Percentiles rank a stretch among this genome's conserved stretches.
These are phyloP conservation scores for Syncephalis fuscata DNA, from an alignment of 371 early-diverging fungal species.

Conservation along the genomic window DNA sequence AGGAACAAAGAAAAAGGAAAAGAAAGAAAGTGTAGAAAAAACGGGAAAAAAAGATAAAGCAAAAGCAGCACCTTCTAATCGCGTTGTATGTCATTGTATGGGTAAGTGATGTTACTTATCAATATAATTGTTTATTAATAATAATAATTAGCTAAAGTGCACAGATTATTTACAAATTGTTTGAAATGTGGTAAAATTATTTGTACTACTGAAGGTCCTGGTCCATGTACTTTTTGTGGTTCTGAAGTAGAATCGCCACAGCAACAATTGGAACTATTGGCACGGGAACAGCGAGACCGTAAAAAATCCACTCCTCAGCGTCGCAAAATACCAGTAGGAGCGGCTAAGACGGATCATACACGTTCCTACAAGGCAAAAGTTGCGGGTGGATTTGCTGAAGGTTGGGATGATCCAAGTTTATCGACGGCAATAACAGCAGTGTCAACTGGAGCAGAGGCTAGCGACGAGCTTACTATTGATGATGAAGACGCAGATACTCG, in stretches of 20 bases:
- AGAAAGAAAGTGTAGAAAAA: no score
- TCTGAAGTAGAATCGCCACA: slow-evolving; percentile 49
- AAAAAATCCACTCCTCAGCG: slow-evolving; percentile 4
- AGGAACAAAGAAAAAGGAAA: no score
- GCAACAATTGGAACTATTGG: slow-evolving; percentile 37
- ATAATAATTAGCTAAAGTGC: slow-evolving; percentile 40
- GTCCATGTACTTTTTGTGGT: slow-evolving; percentile 73
- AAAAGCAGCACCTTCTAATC: no score
- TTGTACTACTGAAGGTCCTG: slow-evolving; percentile 64
- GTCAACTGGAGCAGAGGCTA: no score
- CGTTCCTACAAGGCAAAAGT: neutral
- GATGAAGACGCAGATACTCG: slow-evolving; percentile 26
- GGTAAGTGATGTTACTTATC: neutral
- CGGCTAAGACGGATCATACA: no score
- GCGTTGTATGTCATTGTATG: neutral
- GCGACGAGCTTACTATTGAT: slow-evolving; percentile 11
- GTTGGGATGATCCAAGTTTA: neutral
- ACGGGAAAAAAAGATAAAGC: neutral
- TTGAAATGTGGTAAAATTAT: slow-evolving; percentile 79
- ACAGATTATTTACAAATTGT: slow-evolving; percentile 71
- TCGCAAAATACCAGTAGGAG: slow-evolving; percentile 6
- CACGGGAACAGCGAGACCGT: slow-evolving; percentile 14
- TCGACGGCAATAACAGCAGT: no score
- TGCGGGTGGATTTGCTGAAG: neutral
- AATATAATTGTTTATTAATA: no score